Evolutionary conservation across 208 protist genomes (phyloP).

Genomic region (Trypanosoma brucei): DNA sequence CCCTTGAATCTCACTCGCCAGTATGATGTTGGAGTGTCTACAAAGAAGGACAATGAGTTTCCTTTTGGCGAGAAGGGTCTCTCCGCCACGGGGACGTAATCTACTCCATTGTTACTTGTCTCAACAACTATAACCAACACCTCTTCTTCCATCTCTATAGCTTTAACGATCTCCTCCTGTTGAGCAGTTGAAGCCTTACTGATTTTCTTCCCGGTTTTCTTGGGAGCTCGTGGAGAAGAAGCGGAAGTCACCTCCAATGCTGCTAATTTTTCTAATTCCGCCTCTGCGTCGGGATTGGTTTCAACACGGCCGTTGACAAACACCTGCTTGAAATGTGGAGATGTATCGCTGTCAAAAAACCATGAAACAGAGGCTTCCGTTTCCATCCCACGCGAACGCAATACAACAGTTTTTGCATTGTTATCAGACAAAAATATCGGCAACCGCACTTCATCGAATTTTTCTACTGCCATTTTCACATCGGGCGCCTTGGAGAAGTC

Average conservation of each 20-base stretch:
- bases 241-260: background rate
- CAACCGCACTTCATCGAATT: slow-evolving; percentile 41
- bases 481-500: slow-evolving; percentile 24
- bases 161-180: slow-evolving; percentile 3
- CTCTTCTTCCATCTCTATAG: slow-evolving; percentile 4
- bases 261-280: background rate
- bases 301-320: slow-evolving; percentile 8
- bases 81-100: slow-evolving; percentile 51
- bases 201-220: background rate
- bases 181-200: background rate
- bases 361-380: slow-evolving; percentile 6
- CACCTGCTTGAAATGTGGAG: slow-evolving; percentile 19
- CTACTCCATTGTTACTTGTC: slow-evolving; percentile 67
- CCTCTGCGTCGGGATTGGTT: background rate
- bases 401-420: slow-evolving; percentile 15
- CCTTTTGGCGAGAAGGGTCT: slow-evolving; percentile 12
- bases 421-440: slow-evolving; percentile 14
- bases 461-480: slow-evolving; percentile 25
- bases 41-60: slow-evolving; percentile 34
- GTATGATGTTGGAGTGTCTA: slow-evolving; percentile 13
- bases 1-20: slow-evolving; percentile 34
- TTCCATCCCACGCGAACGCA: slow-evolving; percentile 8
- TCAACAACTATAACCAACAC: slow-evolving; percentile 48
- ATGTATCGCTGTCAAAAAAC: slow-evolving; percentile 9
- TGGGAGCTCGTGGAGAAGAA: background rate